Percentiles rank a stretch among this genome's conserved stretches.
phyloP scores from a whole-genome alignment of 2,329 filamentous ascomycete genomes.

The Colletotrichum sp. region DNA sequence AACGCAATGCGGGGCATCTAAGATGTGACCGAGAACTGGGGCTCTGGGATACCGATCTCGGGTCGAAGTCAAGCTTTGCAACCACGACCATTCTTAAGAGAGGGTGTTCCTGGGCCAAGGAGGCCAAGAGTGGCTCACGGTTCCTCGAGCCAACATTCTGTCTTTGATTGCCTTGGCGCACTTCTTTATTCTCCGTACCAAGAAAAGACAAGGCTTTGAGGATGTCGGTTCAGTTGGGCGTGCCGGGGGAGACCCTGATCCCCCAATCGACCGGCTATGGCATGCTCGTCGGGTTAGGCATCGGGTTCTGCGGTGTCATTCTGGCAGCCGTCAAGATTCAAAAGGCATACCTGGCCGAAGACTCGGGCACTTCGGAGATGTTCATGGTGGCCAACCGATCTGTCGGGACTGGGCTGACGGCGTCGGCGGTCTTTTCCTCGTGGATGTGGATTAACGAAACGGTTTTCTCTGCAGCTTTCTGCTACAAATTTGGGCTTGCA shows the following conservation, averaged over 20 bases:
- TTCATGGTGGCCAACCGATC: not conserved
- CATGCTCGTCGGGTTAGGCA: not conserved
- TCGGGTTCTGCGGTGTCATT: not conserved
- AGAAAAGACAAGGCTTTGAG: not conserved
- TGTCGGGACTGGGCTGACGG: not conserved
- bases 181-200: not conserved
- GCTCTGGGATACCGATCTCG: not conserved
- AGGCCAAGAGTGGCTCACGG: not conserved
- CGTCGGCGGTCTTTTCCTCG: not conserved
- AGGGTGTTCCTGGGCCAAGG: not conserved
- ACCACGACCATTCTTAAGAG: not conserved
- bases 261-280: not conserved
- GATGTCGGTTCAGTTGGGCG: not conserved
- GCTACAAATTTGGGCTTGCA: not conserved
- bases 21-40: constrained; percentile 1
- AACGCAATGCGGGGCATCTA: not conserved
- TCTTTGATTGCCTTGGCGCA: not conserved
- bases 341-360: not conserved
- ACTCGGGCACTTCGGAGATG: not conserved
- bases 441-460: not conserved
- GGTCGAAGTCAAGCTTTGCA: not conserved
- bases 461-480: not conserved
- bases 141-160: not conserved
- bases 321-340: not conserved
- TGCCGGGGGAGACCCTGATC: not conserved